Percentiles rank a stretch among this genome's conserved stretches.
These are phyloP conservation scores for Neophaeococcomyces mojaviensis DNA, from an alignment of 2,329 filamentous ascomycete species.

Conservation along the genomic window DNA sequence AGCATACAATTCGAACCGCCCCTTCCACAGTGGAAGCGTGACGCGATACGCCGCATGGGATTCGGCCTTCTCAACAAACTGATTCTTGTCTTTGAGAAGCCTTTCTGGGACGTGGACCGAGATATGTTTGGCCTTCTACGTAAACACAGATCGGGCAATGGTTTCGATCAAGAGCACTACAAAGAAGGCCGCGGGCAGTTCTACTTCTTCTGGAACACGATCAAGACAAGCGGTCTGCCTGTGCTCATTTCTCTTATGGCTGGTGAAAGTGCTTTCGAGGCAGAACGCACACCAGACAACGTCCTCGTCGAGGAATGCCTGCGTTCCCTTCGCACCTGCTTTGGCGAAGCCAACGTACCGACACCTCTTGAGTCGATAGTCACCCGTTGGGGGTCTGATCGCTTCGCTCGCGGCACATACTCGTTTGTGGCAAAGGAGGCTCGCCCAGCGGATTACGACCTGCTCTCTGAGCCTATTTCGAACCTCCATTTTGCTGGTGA, in stretches of 20 bases:
- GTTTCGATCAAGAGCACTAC: conserved; percentile 74
- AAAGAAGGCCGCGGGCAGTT: conserved; percentile 74
- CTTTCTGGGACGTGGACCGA: conserved; percentile 83
- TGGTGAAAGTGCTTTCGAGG: conserved; percentile 83
- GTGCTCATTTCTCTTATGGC: conserved; percentile 91
- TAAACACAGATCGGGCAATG: conserved; percentile 55
- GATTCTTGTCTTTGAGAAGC: conserved; percentile 75
- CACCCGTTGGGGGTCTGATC: conserved; percentile 85
- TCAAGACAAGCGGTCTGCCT: conserved; percentile 79
- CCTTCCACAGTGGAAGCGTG: conserved; percentile 78
- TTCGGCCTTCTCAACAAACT: conserved; percentile 96
- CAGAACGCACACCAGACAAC: conserved; percentile 68
- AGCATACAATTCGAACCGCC: conserved; percentile 79
- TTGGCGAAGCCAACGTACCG: conserved; percentile 58
- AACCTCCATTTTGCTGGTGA: conserved; percentile 94
- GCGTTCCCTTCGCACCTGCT: conserved; percentile 67
- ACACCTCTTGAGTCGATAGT: conserved; percentile 77
- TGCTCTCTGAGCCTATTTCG: conserved; percentile 75
- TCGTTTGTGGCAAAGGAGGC: conserved; percentile 85
- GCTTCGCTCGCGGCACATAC: conserved; percentile 88
- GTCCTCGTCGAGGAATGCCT: conserved; percentile 75
- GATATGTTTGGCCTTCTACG: conserved; percentile 93
- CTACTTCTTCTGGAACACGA: conserved; percentile 96
- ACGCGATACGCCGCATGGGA: conserved; percentile 73
- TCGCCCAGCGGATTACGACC: conserved; percentile 79